Conservation (phyloP, 805 yeast genomes). For the Yarrowia sp. region DNA sequence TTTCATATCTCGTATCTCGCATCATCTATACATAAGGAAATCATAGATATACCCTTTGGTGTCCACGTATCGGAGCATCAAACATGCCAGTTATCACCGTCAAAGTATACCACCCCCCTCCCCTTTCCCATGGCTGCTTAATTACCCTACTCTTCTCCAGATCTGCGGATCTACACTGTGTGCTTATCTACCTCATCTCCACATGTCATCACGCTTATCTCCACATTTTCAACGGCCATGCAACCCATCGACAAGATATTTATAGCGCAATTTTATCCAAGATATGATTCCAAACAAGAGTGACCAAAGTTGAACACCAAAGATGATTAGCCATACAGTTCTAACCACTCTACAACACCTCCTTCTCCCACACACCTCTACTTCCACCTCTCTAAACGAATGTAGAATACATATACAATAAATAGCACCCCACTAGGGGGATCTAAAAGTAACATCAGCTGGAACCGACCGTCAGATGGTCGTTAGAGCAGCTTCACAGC, state of each 20-base stretch:
- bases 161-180: neutral
- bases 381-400: no score
- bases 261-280: neutral
- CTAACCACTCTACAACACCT: no score
- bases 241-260: neutral
- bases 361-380: no score
- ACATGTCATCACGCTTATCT: neutral
- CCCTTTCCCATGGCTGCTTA: no score
- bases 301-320: no score
- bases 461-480: neutral
- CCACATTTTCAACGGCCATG: constrained; percentile 15
- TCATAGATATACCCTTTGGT: no score
- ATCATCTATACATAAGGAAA: no score
- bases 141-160: neutral
- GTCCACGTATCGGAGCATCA: no score
- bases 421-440: constrained; percentile 33
- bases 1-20: no score
- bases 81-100: no score
- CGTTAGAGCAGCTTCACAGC: neutral
- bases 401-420: constrained; percentile 33
- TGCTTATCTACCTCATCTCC: neutral
- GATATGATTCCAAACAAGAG: neutral
- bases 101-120: no score
- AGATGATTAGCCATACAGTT: no score
- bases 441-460: constrained; percentile 29